These are phyloP conservation scores for Ilyonectria robusta DNA, from an alignment of 2,329 filamentous ascomycete genomes.

Conservation along the genomic window DNA sequence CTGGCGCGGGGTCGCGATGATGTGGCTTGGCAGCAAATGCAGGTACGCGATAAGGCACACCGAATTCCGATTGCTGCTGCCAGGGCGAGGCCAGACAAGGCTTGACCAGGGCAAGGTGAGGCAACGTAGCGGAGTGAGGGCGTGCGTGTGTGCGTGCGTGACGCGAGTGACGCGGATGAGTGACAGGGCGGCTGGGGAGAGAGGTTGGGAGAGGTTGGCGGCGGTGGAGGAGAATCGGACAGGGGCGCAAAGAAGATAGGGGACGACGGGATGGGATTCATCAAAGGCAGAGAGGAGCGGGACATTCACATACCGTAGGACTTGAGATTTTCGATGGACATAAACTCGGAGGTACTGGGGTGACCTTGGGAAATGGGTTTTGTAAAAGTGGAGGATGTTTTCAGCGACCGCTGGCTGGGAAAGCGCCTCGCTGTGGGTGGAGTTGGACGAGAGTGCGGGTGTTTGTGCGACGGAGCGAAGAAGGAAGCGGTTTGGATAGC, in stretches of 20 bases:
- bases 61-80: conserved; percentile 18
- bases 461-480: conserved; percentile 31
- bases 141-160: conserved; percentile 2
- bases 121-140: neutral
- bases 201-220: neutral
- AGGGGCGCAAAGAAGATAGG: neutral
- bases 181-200: neutral
- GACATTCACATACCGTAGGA: conserved; percentile 80
- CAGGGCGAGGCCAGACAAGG: conserved; percentile 1
- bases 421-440: conserved; percentile 61
- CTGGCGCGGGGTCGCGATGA: conserved; percentile 33
- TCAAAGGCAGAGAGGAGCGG: neutral
- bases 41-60: conserved; percentile 41
- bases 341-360: conserved; percentile 85
- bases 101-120: neutral
- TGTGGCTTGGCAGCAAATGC: conserved; percentile 44
- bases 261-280: neutral
- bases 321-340: conserved; percentile 99
- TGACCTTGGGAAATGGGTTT: conserved; percentile 69
- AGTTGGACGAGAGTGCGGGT: conserved; percentile 28
- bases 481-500: conserved; percentile 1
- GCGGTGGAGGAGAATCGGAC: neutral
- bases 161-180: conserved; percentile 8
- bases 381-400: conserved; percentile 53
- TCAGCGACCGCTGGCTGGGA: conserved; percentile 67